A percentile compares a stretch with the other conserved stretches of the same genome.
Conservation (phyloP, 139 green algal species). For the Prasinococcaceae sp. region DNA sequence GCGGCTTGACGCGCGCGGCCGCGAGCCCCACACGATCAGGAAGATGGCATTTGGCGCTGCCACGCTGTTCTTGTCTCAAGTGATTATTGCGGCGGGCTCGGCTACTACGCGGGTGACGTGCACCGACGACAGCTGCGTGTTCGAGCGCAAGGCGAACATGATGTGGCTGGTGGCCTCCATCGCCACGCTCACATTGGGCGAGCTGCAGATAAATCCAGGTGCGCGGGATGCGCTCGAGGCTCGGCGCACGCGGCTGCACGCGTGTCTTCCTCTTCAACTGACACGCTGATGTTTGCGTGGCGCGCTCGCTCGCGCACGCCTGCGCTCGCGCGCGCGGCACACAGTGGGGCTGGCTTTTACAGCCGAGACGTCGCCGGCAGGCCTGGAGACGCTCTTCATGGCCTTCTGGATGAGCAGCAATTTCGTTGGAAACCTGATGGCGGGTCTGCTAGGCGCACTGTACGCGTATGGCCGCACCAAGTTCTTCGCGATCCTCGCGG, state of each 20-base stretch:
- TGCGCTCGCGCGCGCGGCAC: too few relatives aligned
- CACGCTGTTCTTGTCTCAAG: not conserved
- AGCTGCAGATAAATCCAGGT: constrained; percentile 14
- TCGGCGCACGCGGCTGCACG: too few relatives aligned
- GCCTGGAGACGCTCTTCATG: constrained; percentile 1
- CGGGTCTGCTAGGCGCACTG: not conserved
- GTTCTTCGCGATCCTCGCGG: too few relatives aligned
- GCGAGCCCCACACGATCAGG: constrained; percentile 6
- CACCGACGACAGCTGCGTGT: not conserved
- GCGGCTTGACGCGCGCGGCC: not conserved
- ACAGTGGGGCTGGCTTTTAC: constrained; percentile 13
- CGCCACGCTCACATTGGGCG: constrained; percentile 9
- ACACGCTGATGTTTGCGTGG: too few relatives aligned
- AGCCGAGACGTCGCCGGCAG: not conserved
- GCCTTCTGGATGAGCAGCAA: constrained; percentile 6
- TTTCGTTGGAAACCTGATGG: constrained; percentile 11
- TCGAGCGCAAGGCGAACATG: not conserved
- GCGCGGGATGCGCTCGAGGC: too few relatives aligned
- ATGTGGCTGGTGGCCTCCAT: constrained; percentile 3
- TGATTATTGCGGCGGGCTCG: constrained; percentile 1
- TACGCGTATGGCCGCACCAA: too few relatives aligned
- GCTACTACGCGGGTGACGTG: not conserved
- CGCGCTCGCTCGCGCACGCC: too few relatives aligned
- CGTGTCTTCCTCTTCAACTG: too few relatives aligned
- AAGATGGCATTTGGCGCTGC: constrained; percentile 18